Conservation (phyloP, 2,329 filamentous ascomycete genomes). For the Rosellinia necatrix region DNA sequence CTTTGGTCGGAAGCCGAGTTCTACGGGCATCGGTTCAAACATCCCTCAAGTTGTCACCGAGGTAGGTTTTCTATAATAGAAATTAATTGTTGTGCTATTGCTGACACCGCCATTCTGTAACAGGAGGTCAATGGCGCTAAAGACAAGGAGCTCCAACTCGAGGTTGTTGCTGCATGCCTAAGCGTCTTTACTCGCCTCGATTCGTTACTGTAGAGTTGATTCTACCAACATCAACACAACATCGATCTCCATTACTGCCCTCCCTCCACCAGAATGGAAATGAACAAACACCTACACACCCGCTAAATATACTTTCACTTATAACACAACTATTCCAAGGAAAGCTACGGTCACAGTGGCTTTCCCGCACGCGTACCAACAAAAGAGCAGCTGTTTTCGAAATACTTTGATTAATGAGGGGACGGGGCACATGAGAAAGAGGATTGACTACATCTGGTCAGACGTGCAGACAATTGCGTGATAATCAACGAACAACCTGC, state of each 20-base stretch:
- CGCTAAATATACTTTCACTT: slow-evolving; percentile 10
- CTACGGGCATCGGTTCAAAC: slow-evolving; percentile 87
- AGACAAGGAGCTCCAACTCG: slow-evolving; percentile 93
- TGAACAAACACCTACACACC: slow-evolving; percentile 6
- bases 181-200: slow-evolving; percentile 98
- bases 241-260: neutral
- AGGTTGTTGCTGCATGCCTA: slow-evolving; percentile 94
- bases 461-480: neutral
- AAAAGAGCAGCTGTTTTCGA: slow-evolving; percentile 6
- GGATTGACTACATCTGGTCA: neutral
- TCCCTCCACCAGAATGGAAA: neutral
- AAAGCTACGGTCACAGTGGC: neutral
- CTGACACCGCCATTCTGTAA: slow-evolving; percentile 14
- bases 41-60: slow-evolving; percentile 84
- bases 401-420: slow-evolving; percentile 17
- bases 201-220: slow-evolving; percentile 73
- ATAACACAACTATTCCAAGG: slow-evolving; percentile 1
- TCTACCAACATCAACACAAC: slow-evolving; percentile 4
- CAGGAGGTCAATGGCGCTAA: slow-evolving; percentile 82
- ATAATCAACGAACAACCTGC: slow-evolving; percentile 10
- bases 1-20: slow-evolving; percentile 82
- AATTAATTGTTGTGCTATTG: neutral
- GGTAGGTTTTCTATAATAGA: slow-evolving; percentile 45
- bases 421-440: slow-evolving; percentile 5
- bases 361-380: neutral